These are phyloP conservation scores for Caloboletus inedulis DNA, from an alignment of 1,284 basidiomycete species.

Conservation along the genomic window DNA sequence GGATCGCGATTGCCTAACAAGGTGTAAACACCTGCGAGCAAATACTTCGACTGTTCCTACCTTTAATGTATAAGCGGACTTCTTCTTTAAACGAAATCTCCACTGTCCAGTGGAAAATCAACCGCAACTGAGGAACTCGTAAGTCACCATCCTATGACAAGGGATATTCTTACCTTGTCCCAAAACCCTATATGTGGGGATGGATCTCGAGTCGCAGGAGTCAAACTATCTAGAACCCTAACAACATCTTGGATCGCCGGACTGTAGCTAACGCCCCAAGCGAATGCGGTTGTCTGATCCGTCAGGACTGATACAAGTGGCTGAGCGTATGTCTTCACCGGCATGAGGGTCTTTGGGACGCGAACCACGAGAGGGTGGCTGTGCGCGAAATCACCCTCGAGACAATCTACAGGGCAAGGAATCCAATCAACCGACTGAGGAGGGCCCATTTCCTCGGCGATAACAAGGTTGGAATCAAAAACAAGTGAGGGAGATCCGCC, in stretches of 20 bases:
- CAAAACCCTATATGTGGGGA: slow-evolving; percentile 91
- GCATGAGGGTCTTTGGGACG: slow-evolving; percentile 93
- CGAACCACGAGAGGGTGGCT: slow-evolving; percentile 58
- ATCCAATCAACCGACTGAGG: slow-evolving; percentile 72
- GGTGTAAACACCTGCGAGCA: slow-evolving; percentile 16
- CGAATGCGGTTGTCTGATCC: slow-evolving; percentile 68
- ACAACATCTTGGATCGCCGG: slow-evolving; percentile 87
- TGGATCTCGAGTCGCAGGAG: slow-evolving; percentile 80
- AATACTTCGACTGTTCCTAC: slow-evolving; percentile 36
- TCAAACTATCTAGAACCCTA: slow-evolving; percentile 80
- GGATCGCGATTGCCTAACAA: slow-evolving; percentile 79
- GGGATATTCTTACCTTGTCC: slow-evolving; percentile 64
- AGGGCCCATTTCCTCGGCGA: slow-evolving; percentile 87
- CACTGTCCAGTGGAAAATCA: slow-evolving; percentile 85
- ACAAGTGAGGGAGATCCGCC: slow-evolving; percentile 47
- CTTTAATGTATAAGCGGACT: slow-evolving; percentile 83
- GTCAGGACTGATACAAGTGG: slow-evolving; percentile 70
- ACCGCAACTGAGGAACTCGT: slow-evolving; percentile 55
- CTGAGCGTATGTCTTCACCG: slow-evolving; percentile 88
- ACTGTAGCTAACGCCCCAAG: slow-evolving; percentile 90
- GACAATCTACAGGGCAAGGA: slow-evolving; percentile 59
- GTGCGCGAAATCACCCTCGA: slow-evolving; percentile 50
- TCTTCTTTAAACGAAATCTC: slow-evolving; percentile 71
- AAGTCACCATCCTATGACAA: background rate
- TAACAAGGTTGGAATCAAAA: slow-evolving; percentile 79